These are phyloP conservation scores for Ganoderma boninense DNA, from an alignment of 1,284 basidiomycete genomes.

Conservation along the genomic window DNA sequence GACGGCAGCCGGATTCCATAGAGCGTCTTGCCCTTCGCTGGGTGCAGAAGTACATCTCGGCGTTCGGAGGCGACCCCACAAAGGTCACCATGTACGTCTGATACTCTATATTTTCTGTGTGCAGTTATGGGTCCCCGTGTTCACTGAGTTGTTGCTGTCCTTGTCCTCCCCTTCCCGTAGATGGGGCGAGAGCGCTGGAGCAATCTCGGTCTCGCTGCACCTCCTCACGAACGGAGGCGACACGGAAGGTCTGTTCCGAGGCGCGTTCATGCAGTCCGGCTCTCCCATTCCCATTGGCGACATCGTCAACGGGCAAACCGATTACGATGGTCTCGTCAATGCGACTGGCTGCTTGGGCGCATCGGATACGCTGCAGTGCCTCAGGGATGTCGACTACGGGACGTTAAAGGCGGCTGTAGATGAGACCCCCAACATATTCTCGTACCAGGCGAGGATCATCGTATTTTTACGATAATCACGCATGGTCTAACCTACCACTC, in stretches of 20 bases:
- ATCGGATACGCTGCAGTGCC: constrained; percentile 49
- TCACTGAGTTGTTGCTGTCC: neutral
- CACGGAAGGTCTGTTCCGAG: constrained; percentile 44
- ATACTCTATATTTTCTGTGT: neutral
- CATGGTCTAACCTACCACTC: neutral
- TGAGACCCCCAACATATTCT: constrained; percentile 37
- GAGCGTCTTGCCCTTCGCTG: constrained; percentile 38
- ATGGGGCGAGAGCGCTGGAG: constrained; percentile 54
- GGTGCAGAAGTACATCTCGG: constrained; percentile 66
- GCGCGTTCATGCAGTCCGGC: constrained; percentile 48
- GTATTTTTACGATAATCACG: neutral
- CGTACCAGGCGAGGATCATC: neutral
- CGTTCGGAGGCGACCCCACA: constrained; percentile 69
- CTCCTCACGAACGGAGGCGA: constrained; percentile 44
- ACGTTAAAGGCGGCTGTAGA: constrained; percentile 43
- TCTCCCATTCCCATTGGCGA: constrained; percentile 43
- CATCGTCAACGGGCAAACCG: constrained; percentile 41
- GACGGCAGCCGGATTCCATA: constrained; percentile 3
- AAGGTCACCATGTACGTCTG: constrained; percentile 61
- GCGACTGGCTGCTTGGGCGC: constrained; percentile 42
- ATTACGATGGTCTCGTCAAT: constrained; percentile 45
- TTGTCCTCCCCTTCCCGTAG: constrained; percentile 26
- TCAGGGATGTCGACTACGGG: constrained; percentile 44
- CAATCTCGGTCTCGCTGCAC: constrained; percentile 45
- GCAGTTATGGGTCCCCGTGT: constrained; percentile 1